These are phyloP conservation scores for Aspergillus fructus DNA, from an alignment of 2,329 filamentous ascomycete species.

Conservation along the genomic window DNA sequence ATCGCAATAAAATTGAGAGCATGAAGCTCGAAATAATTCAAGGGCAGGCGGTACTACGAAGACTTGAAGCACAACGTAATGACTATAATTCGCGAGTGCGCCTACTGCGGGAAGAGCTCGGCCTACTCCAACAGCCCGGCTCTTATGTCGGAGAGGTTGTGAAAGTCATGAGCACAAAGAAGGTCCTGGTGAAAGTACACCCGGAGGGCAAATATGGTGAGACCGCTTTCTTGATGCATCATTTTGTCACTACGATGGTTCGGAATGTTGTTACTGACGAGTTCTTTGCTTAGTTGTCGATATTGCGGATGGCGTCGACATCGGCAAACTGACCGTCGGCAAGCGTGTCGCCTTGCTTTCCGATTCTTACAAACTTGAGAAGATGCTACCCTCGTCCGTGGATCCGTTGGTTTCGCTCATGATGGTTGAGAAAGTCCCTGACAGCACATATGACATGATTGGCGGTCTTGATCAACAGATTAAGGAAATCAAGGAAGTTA, in stretches of 20 bases:
- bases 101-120: constrained; percentile 90
- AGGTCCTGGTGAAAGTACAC: constrained; percentile 98
- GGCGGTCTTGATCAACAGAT: constrained; percentile 98
- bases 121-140: constrained; percentile 91
- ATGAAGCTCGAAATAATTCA: constrained; percentile 99
- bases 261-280: constrained; percentile 7
- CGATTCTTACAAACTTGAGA: constrained; percentile 97
- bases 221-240: background rate
- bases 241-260: background rate
- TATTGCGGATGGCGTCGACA: constrained; percentile 89
- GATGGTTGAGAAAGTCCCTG: constrained; percentile 99
- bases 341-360: constrained; percentile 96
- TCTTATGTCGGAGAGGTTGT: constrained; percentile 99
- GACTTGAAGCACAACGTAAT: constrained; percentile 95
- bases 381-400: constrained; percentile 96
- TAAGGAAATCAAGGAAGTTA: constrained; percentile 99
- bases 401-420: constrained; percentile 98
- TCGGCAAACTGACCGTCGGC: constrained; percentile 91
- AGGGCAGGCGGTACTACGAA: constrained; percentile 89
- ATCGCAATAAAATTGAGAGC: constrained; percentile 99
- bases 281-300: constrained; percentile 67
- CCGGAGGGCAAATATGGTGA: constrained; percentile 96
- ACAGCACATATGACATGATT: constrained; percentile 99
- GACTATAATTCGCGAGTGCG: constrained; percentile 99
- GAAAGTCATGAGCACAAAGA: constrained; percentile 99